A percentile compares a stretch with the other conserved stretches of the same genome.
These are phyloP conservation scores for Rhodomyrtus tomentosa DNA, from an alignment of 345 rosid genomes.

Conservation along the genomic window DNA sequence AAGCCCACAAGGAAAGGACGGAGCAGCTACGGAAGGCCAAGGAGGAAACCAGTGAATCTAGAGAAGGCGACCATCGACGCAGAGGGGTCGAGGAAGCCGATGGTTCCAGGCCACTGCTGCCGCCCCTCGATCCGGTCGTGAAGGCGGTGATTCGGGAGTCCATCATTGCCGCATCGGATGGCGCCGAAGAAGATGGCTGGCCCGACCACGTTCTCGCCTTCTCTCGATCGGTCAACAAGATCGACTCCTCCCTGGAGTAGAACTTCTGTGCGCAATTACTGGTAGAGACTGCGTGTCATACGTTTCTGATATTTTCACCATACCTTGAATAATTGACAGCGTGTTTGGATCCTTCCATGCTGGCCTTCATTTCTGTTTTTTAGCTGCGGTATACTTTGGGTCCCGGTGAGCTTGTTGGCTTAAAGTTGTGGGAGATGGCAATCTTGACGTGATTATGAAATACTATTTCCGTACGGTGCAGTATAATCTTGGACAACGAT, in stretches of 20 bases:
- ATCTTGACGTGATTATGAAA: neutral
- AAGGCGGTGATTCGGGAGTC: conserved; percentile 5
- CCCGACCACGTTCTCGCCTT: conserved; percentile 15
- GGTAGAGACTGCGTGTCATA: neutral
- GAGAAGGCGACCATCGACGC: neutral
- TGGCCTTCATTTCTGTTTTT: neutral
- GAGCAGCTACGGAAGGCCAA: neutral
- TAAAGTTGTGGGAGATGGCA: neutral
- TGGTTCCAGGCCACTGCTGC: neutral
- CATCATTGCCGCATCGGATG: neutral
- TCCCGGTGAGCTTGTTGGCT: neutral
- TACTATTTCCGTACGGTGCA: neutral
- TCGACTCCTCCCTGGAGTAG: conserved; percentile 24
- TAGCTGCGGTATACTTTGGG: neutral
- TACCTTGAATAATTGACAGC: neutral
- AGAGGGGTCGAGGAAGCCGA: neutral
- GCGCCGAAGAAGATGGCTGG: neutral
- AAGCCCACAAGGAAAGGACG: conserved; percentile 1
- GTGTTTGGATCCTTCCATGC: neutral
- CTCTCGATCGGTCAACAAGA: conserved; percentile 17
- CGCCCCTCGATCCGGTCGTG: neutral
- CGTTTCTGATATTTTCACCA: neutral
- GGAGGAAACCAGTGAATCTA: neutral
- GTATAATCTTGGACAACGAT: too few species aligned
- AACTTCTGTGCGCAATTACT: neutral